Conservation (phyloP, 108 stramenopile species). For the Skeletonema tropicum region DNA sequence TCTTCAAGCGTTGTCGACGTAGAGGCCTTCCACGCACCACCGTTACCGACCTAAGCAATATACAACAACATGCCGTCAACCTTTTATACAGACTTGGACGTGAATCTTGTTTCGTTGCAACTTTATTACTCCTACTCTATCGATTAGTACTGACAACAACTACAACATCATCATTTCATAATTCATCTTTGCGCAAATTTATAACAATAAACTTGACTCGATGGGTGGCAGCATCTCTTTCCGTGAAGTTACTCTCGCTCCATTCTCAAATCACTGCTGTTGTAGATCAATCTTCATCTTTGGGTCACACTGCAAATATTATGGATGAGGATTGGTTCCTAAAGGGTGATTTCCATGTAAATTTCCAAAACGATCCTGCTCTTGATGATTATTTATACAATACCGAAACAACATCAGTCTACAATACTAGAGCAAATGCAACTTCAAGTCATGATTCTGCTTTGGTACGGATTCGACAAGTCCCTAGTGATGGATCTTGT, state of each 20-base stretch:
- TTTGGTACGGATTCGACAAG: slow-evolving; percentile 72
- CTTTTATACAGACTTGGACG: background rate
- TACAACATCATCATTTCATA: background rate
- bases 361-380: background rate
- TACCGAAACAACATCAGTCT: too few species aligned
- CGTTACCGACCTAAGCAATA: background rate
- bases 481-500: slow-evolving; percentile 90
- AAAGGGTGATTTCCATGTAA: slow-evolving; percentile 16
- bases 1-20: background rate
- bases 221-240: slow-evolving; percentile 22
- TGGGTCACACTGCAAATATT: slow-evolving; percentile 7
- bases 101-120: background rate
- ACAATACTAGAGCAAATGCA: background rate
- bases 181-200: slow-evolving; percentile 1
- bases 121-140: background rate
- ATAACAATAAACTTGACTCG: slow-evolving; percentile 16
- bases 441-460: background rate
- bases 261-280: slow-evolving; percentile 30
- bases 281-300: background rate
- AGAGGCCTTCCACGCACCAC: background rate
- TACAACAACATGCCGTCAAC: background rate
- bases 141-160: background rate
- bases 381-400: background rate
- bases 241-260: slow-evolving; percentile 18
- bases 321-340: slow-evolving; percentile 29